Evolutionary conservation across 192 early-diverging fungal species (phyloP).

Genomic region (Cladochytrium replicatum): DNA sequence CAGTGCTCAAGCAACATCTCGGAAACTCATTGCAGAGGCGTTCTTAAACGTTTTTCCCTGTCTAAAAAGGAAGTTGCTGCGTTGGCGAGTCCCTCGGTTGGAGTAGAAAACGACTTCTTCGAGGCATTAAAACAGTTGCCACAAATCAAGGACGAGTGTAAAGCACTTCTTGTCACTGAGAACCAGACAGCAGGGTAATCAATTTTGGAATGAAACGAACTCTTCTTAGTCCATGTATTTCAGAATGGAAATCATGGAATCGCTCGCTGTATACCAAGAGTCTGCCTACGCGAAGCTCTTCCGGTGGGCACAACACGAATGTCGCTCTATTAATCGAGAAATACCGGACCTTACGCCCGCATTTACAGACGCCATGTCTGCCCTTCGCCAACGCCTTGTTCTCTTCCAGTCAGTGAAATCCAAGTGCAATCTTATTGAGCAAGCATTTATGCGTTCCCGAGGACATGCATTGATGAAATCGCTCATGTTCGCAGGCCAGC

Average conservation of each 20-base stretch:
- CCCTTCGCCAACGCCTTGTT: slow-evolving; percentile 58
- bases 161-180: slow-evolving; percentile 59
- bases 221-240: neutral
- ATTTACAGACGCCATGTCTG: slow-evolving; percentile 53
- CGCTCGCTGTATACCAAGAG: slow-evolving; percentile 57
- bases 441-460: too few relatives aligned
- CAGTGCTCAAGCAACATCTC: too few relatives aligned
- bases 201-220: neutral
- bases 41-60: slow-evolving; percentile 64
- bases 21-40: slow-evolving; percentile 46
- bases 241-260: slow-evolving; percentile 69
- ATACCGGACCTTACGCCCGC: slow-evolving; percentile 55
- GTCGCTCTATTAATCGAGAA: slow-evolving; percentile 53
- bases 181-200: slow-evolving; percentile 72
- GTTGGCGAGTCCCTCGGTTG: slow-evolving; percentile 38
- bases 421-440: neutral
- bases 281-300: slow-evolving; percentile 64
- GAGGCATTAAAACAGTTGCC: slow-evolving; percentile 54
- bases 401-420: slow-evolving; percentile 54
- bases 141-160: slow-evolving; percentile 63
- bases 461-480: slow-evolving; percentile 63
- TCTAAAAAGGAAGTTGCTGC: slow-evolving; percentile 54
- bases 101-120: slow-evolving; percentile 57
- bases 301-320: slow-evolving; percentile 63
- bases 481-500: slow-evolving; percentile 55